phyloP scores from a whole-genome alignment of 805 yeast species.

The Starmera amethionina region DNA sequence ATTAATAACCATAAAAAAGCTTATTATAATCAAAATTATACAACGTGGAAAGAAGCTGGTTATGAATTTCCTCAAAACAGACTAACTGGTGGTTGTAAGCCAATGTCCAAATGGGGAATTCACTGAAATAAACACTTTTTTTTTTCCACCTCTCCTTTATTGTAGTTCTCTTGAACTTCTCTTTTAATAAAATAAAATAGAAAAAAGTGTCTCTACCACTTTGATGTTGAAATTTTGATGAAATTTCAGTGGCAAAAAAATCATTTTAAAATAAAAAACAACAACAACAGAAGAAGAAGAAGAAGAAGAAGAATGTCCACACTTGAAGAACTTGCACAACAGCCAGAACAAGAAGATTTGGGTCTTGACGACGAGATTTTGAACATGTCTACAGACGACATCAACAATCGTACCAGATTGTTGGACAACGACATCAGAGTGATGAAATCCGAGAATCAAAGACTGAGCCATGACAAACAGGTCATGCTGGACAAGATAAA shows the following conservation, averaged over 20 bases:
- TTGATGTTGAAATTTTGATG: no score
- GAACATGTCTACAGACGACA: constrained; percentile 68
- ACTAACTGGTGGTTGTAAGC: constrained; percentile 16
- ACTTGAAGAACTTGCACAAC: constrained; percentile 66
- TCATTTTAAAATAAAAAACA: no score
- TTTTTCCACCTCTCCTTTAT: no score
- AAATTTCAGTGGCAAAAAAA: no score
- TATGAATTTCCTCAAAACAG: constrained; percentile 31
- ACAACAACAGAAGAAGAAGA: no score
- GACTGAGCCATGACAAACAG: constrained; percentile 85
- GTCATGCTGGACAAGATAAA: constrained; percentile 90
- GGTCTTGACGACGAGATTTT: constrained; percentile 78
- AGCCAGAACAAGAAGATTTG: constrained; percentile 30
- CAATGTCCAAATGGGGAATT: not conserved
- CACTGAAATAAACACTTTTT: no score
- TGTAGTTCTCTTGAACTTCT: no score
- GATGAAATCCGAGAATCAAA: constrained; percentile 83
- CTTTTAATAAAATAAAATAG: no score
- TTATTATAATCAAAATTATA: constrained; percentile 31
- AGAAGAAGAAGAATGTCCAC: no score
- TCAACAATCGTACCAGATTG: constrained; percentile 75
- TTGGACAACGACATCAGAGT: constrained; percentile 93
- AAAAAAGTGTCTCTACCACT: no score
- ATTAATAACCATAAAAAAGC: constrained; percentile 31
- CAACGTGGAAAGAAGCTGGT: constrained; percentile 35